Base-by-base conservation (phyloP, 352 stramenopile species). In the Phytophthora sp. region DNA sequence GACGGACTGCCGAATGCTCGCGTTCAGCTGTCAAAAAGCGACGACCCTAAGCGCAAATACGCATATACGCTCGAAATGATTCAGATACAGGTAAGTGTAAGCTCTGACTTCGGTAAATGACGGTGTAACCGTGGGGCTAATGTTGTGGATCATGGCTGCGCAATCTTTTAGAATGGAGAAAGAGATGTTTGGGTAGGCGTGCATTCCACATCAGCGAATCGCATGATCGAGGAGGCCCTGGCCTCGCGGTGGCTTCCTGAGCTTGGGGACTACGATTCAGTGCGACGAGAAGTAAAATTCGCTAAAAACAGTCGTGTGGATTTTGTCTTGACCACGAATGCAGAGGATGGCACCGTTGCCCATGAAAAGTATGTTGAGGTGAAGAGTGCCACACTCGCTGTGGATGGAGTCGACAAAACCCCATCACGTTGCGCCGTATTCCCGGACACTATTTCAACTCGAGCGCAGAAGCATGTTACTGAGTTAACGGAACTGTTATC, bases 41-140 rank as follows among this genome's bases (percentile, higher is more conserved):
- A 78, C 52, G 76, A 92, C 46, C 59, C 72, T 5, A 95, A 93
- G 66, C 83, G 87, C 48, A 95, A 95, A 54, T 95, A 95, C 58
- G 66, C 70, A 11, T 89, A 95, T 62, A 95, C 87, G 26, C 74
- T 95, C 39, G 87, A 95, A 66, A 92, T 92, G 78, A 87, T 95
- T 42, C 73, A 86, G 66, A 74, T 95, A 57, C 56, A 92, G 45
- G 87, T 95, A 87, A 28, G 79, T 48, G 87, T 95, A 87, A 28
- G 79, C 74, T 18, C 13, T 2, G 38, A 11, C 30, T 24, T 13
- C 23, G 46, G 12, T 41, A 11, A 20, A 48, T 27, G 6, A 38
- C 45, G 13, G 15, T 44, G 7, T 51, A 4, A 32, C 11, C 5
- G 13, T 8, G 27, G 24, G 31, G n/a, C 11, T 64, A 27, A 62